Conservation (phyloP, 768 basidiomycete genomes). For the Pleurotus ostreatus region DNA sequence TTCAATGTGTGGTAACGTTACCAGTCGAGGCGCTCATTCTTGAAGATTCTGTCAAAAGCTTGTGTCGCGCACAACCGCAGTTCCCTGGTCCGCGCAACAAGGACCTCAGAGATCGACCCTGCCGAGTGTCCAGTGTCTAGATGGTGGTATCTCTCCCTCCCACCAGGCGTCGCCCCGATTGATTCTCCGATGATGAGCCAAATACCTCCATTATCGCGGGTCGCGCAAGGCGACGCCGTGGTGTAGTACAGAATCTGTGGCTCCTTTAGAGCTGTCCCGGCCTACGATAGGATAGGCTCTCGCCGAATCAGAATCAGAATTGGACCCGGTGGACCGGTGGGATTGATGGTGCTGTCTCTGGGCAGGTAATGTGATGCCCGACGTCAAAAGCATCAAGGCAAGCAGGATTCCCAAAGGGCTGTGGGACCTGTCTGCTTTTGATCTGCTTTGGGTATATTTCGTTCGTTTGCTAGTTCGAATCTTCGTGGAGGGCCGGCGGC, state of each 20-base stretch:
- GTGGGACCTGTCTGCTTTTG: too few relatives aligned
- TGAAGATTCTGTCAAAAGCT: neutral
- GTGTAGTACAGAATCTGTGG: neutral
- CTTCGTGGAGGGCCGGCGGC: slow-evolving; percentile 3
- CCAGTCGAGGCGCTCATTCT: neutral
- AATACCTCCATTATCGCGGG: neutral
- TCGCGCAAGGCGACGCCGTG: neutral
- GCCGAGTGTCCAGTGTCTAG: neutral
- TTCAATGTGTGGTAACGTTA: neutral
- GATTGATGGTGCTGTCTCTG: neutral
- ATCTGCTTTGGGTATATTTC: neutral
- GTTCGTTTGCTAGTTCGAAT: neutral
- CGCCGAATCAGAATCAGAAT: neutral
- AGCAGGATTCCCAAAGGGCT: neutral
- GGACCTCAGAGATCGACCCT: neutral
- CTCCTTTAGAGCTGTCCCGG: neutral
- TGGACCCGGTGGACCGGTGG: neutral
- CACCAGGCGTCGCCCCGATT: slow-evolving; percentile 3
- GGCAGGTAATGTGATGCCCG: neutral
- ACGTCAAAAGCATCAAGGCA: neutral
- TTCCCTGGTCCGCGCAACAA: neutral
- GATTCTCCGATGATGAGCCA: slow-evolving; percentile 6
- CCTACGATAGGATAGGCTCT: neutral
- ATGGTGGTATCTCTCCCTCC: neutral
- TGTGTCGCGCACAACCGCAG: neutral